These are phyloP conservation scores for Podospora sp. DNA, from an alignment of 495 filamentous ascomycete genomes.

Conservation along the genomic window DNA sequence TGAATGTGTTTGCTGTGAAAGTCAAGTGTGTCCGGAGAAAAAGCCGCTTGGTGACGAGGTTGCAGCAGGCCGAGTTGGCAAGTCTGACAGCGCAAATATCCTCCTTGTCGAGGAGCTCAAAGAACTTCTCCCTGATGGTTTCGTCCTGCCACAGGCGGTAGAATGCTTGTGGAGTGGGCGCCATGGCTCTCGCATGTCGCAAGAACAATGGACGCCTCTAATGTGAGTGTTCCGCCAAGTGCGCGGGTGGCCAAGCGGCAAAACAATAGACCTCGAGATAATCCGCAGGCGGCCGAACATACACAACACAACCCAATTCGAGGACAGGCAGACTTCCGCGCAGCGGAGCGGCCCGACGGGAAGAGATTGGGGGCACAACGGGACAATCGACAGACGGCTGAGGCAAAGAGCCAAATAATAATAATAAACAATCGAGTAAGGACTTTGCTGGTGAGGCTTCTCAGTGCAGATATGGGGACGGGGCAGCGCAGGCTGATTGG, in stretches of 20 bases:
- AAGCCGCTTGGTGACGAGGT: constrained; percentile 54
- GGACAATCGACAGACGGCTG: neutral
- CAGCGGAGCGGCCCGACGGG: neutral
- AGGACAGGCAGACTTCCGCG: neutral
- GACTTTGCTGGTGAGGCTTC: neutral
- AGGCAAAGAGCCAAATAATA: constrained; percentile 6
- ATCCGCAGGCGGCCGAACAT: neutral
- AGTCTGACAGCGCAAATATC: constrained; percentile 55
- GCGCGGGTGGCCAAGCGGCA: neutral
- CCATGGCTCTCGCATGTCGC: constrained; percentile 54
- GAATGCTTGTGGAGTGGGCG: constrained; percentile 48
- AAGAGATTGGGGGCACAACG: neutral
- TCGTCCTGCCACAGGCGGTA: constrained; percentile 59
- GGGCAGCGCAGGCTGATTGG: constrained; percentile 9
- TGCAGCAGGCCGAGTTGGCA: constrained; percentile 53
- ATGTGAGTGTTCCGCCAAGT: neutral
- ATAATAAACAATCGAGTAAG: neutral
- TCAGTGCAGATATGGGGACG: neutral
- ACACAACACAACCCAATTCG: neutral
- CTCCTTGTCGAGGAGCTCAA: constrained; percentile 51
- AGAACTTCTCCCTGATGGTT: constrained; percentile 51
- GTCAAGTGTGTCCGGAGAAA: constrained; percentile 60
- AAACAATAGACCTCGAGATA: constrained; percentile 27
- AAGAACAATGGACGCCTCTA: neutral
- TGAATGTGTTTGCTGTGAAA: constrained; percentile 72